Percentiles rank a stretch among this genome's conserved stretches.
These are phyloP conservation scores for Dichotomopilus funicola DNA, from an alignment of 2,329 filamentous ascomycete genomes.

Conservation along the genomic window DNA sequence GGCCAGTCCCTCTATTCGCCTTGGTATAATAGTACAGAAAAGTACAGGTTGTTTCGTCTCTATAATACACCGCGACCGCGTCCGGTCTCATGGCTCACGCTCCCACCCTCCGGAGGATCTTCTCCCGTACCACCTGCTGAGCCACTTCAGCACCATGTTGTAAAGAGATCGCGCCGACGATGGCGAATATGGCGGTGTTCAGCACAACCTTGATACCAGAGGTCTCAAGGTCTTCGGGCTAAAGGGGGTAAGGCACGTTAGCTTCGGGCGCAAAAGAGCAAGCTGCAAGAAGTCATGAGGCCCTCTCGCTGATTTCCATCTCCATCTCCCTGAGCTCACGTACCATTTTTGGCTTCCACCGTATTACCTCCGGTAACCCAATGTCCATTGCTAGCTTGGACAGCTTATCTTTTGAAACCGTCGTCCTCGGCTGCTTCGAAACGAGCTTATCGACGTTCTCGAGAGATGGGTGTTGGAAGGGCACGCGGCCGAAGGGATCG, in stretches of 20 bases:
- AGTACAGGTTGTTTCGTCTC: conserved; percentile 16
- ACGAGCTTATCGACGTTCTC: conserved; percentile 68
- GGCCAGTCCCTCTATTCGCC: conserved; percentile 18
- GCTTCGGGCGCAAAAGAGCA: too few relatives aligned
- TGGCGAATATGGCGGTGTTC: conserved; percentile 71
- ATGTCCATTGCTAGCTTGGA: conserved; percentile 61
- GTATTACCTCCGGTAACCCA: conserved; percentile 66
- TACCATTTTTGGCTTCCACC: conserved; percentile 86
- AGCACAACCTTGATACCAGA: conserved; percentile 74
- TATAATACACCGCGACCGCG: conserved; percentile 7
- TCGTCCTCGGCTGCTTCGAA: conserved; percentile 49
- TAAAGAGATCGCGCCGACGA: conserved; percentile 83
- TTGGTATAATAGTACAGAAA: conserved; percentile 22
- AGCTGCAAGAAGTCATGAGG: conserved; percentile 4
- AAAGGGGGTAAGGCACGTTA: not conserved
- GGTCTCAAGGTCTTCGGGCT: conserved; percentile 59
- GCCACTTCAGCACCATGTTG: conserved; percentile 78
- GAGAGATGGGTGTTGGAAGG: conserved; percentile 65
- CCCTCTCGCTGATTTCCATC: not conserved
- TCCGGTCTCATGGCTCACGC: conserved; percentile 6
- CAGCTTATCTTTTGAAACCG: conserved; percentile 60
- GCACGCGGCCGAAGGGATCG: conserved; percentile 46
- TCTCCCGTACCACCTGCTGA: conserved; percentile 66
- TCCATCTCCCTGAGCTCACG: conserved; percentile 23
- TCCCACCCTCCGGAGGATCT: conserved; percentile 52